Conservation (phyloP, 805 yeast species). For the Lachancea lanzarotensis region DNA sequence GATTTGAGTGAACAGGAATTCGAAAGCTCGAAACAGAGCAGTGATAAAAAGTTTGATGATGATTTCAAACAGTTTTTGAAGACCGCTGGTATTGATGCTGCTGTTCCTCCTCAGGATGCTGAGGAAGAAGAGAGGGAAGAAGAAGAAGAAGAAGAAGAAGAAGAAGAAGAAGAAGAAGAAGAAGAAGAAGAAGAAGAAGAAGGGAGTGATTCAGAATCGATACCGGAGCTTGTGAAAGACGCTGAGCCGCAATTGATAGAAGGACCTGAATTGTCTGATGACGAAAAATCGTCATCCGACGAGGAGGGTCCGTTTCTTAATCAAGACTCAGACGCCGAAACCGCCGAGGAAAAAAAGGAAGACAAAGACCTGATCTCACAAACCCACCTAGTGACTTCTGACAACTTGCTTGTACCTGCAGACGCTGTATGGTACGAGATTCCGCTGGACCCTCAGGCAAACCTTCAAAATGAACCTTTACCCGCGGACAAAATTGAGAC, state of each 20-base stretch:
- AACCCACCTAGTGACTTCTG: conserved; percentile 42
- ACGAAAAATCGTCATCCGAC: conserved; percentile 4
- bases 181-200: conserved; percentile 24
- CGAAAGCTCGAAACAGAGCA: conserved; percentile 34
- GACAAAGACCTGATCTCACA: conserved; percentile 31
- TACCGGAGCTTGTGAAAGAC: conserved; percentile 21
- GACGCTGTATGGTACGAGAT: conserved; percentile 72
- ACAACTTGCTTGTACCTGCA: conserved; percentile 52
- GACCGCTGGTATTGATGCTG: conserved; percentile 53
- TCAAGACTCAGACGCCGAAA: conserved; percentile 18
- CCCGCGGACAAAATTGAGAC: conserved; percentile 51
- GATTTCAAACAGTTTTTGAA: conserved; percentile 62
- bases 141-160: conserved; percentile 24
- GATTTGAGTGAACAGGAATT: conserved; percentile 38
- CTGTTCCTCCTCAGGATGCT: conserved; percentile 31
- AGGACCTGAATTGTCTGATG: conserved; percentile 13
- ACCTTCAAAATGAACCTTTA: conserved; percentile 22
- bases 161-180: conserved; percentile 21
- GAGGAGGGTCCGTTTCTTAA: conserved; percentile 21
- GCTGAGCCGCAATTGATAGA: conserved; percentile 18
- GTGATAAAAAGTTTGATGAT: conserved; percentile 37
- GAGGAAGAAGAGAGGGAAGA: conserved; percentile 21
- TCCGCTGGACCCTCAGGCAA: conserved; percentile 35
- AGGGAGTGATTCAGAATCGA: conserved; percentile 7
- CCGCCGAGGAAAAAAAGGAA: conserved; percentile 19